A percentile compares a stretch with the other conserved stretches of the same genome.
These are phyloP conservation scores for Zychaea mexicana DNA, from an alignment of 371 early-diverging fungal species.

Conservation along the genomic window DNA sequence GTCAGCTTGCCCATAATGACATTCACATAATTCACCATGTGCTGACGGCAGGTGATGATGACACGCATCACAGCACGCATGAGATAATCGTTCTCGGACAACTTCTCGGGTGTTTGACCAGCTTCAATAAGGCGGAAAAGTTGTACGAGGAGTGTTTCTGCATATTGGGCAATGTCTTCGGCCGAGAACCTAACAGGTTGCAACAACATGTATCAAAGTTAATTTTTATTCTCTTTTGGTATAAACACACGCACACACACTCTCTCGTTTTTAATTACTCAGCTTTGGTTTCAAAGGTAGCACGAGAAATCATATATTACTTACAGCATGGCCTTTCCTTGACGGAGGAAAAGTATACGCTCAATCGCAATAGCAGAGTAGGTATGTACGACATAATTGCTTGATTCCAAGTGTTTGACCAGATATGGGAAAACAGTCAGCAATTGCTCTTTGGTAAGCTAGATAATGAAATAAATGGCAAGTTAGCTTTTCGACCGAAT, in stretches of 20 bases:
- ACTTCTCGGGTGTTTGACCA: constrained; percentile 74
- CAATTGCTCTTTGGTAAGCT: constrained; percentile 78
- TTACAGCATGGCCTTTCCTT: constrained; percentile 64
- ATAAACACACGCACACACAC: no score
- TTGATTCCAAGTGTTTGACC: constrained; percentile 78
- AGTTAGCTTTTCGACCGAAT: neutral
- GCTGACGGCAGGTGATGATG: constrained; percentile 72
- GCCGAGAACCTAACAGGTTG: constrained; percentile 75
- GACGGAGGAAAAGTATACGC: constrained; percentile 84
- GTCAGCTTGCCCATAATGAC: constrained; percentile 76
- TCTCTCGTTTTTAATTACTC: no score
- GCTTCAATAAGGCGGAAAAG: constrained; percentile 78
- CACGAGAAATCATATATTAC: constrained; percentile 18
- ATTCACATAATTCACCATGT: constrained; percentile 70
- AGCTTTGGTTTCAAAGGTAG: no score
- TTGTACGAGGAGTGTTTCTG: constrained; percentile 68
- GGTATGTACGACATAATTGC: constrained; percentile 86
- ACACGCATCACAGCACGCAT: constrained; percentile 91
- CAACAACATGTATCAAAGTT: no score
- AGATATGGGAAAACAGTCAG: constrained; percentile 78
- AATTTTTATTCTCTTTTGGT: no score
- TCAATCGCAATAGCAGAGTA: constrained; percentile 94
- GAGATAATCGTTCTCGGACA: constrained; percentile 95
- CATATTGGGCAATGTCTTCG: constrained; percentile 70
- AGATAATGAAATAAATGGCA: constrained; percentile 6